Base-by-base conservation (phyloP, 306 rosid species). In the Astragalus membranaceus region DNA sequence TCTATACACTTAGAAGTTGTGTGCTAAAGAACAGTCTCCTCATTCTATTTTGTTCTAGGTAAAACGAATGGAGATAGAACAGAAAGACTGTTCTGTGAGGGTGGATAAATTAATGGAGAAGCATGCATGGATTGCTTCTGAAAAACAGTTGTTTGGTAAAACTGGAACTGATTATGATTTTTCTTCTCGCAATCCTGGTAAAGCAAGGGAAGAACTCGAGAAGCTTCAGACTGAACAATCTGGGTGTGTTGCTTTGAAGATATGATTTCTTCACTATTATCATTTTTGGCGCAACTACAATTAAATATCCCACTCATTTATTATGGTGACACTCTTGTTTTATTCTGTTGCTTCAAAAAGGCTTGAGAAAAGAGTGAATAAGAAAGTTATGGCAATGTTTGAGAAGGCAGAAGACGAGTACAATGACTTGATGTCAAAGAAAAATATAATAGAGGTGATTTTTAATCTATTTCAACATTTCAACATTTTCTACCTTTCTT, bases 371-470 rank as follows among this genome's bases (percentile, higher is more conserved):
- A 87, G 98, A 87, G 96, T 94, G 80, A 94, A 94, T 80, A 94
- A 94, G 87, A 94, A 94, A 83, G 98, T 94, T 14, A 94, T 90
- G 96, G 97, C 98, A 50, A 90, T 94, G 98, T 94, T 94, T 78
- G 98, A 94, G 89, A 94, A 90, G 88, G 98, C 98, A 67, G 98
- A 94, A 75, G 98, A 94, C n/a, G 98, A 94, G 84, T 94, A 90
- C 80, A 94, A 88, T 65, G 97, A 90, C 68, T 78, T 94, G 73
- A 80, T 94, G 86, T 90, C 96, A 26, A 94, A 90, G 88, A 94
- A 94, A 85, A 88, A 90, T 73, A 94, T 94, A 73, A 94, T 94
- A 75, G 98, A 94, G 98, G 98, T 94, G 33, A 61, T 84, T 71
- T 47, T 30, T 14, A 8, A 41, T 72, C 53, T 58, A 7, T 51